Conservation (phyloP, 2,329 filamentous ascomycete species). For the Macrophomina pseudophaseolina region DNA sequence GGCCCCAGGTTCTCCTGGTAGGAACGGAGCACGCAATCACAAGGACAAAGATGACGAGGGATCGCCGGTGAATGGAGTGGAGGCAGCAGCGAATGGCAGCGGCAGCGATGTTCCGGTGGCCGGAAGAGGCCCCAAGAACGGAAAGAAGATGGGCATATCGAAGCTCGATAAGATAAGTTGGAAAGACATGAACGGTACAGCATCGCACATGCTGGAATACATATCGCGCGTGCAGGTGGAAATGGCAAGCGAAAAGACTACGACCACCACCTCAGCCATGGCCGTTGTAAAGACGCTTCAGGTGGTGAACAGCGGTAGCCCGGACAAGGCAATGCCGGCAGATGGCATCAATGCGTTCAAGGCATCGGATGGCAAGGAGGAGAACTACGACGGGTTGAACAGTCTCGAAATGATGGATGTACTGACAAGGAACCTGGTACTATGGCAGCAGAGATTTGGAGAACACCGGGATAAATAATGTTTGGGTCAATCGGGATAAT, state of each 20-base stretch:
- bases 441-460: conserved; percentile 70
- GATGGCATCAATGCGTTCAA: conserved; percentile 26
- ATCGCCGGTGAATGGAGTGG: conserved; percentile 36
- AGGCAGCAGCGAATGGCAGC: conserved; percentile 26
- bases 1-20: conserved; percentile 11
- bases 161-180: conserved; percentile 70
- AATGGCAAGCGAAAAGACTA: conserved; percentile 65
- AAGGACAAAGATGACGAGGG: conserved; percentile 22
- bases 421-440: conserved; percentile 77
- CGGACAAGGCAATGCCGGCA: conserved; percentile 20
- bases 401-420: conserved; percentile 92
- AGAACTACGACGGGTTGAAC: conserved; percentile 73
- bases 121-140: conserved; percentile 46
- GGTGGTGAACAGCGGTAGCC: conserved; percentile 31
- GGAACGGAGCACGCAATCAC: conserved; percentile 8
- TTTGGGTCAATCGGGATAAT: not conserved
- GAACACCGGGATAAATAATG: conserved; percentile 24
- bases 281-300: conserved; percentile 35
- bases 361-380: conserved; percentile 37
- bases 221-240: conserved; percentile 89
- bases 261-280: conserved; percentile 29
- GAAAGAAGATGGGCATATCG: conserved; percentile 37
- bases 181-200: conserved; percentile 85
- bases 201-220: conserved; percentile 84
- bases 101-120: conserved; percentile 49